phyloP scores from a whole-genome alignment of 2,329 filamentous ascomycete species.

The Ophiostoma ips region DNA sequence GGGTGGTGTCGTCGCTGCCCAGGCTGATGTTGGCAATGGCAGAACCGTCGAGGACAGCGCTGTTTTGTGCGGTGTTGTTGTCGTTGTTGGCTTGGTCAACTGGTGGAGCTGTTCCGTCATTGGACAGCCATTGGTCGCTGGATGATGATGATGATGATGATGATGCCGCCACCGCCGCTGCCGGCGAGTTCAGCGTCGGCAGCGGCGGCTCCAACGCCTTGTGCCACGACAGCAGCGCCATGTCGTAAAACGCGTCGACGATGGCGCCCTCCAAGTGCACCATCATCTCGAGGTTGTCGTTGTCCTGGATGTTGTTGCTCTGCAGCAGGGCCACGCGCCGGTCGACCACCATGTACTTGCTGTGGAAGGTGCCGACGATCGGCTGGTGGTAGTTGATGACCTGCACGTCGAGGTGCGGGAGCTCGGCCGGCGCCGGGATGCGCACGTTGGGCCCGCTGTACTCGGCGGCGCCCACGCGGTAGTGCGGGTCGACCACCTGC shows the following conservation, averaged over 20 bases:
- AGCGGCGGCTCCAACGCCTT: conserved; percentile 45
- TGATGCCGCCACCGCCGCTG: conserved; percentile 17
- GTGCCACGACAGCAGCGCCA: conserved; percentile 59
- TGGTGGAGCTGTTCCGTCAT: too few relatives aligned
- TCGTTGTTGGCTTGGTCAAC: too few relatives aligned
- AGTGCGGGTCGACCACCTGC: conserved; percentile 53
- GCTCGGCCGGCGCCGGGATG: conserved; percentile 48
- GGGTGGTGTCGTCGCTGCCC: neutral
- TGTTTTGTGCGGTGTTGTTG: neutral
- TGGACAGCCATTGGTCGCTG: too few relatives aligned
- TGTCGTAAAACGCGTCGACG: conserved; percentile 63
- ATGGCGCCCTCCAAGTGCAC: conserved; percentile 61
- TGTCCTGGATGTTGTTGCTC: conserved; percentile 69
- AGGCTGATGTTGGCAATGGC: neutral
- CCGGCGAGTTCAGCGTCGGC: conserved; percentile 39
- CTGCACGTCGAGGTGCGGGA: conserved; percentile 57
- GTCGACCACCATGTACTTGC: conserved; percentile 68
- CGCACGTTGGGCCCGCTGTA: conserved; percentile 45
- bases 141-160: too few relatives aligned
- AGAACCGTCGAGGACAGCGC: neutral
- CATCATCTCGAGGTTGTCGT: conserved; percentile 74
- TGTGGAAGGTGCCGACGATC: conserved; percentile 59
- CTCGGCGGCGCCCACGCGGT: conserved; percentile 40
- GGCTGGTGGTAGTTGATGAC: conserved; percentile 61
- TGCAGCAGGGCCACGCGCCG: conserved; percentile 55